These are phyloP conservation scores for Pseudopediastrum boryanum DNA, from an alignment of 139 green algal genomes.

Conservation along the genomic window DNA sequence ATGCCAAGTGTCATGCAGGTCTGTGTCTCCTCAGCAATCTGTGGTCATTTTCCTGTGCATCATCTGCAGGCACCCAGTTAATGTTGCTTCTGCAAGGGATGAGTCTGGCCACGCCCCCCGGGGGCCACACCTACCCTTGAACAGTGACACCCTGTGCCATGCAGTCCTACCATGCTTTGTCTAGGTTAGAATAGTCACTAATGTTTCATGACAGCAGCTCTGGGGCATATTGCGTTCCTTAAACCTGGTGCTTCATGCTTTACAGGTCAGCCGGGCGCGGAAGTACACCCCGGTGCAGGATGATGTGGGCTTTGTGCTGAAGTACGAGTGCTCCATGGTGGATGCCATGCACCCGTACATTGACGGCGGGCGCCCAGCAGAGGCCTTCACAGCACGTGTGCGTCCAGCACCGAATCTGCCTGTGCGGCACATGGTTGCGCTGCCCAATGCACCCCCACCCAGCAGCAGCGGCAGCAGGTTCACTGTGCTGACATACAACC, in stretches of 20 bases:
- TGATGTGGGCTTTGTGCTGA: conserved; percentile 90
- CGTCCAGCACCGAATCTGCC: conserved; percentile 77
- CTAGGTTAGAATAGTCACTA: no score
- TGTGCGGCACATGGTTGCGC: conserved; percentile 70
- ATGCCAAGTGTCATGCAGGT: no score
- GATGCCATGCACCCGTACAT: conserved; percentile 47
- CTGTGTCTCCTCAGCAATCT: no score
- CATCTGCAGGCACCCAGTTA: no score
- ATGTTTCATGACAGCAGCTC: no score
- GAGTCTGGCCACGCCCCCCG: no score
- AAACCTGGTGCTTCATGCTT: background rate
- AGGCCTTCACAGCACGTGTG: conserved; percentile 79
- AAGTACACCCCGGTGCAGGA: conserved; percentile 83
- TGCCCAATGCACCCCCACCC: conserved; percentile 50
- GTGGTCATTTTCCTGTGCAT: no score
- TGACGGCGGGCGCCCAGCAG: conserved; percentile 47
- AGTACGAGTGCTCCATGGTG: conserved; percentile 77
- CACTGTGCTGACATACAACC: conserved; percentile 96
- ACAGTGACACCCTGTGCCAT: no score
- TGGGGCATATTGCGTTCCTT: no score
- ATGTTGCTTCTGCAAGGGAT: no score
- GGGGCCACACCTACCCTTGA: no score
- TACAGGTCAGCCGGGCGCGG: conserved; percentile 70
- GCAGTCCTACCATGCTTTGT: no score
- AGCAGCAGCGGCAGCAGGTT: conserved; percentile 66